Percentiles rank a stretch among this genome's conserved stretches.
Conservation (phyloP, 73 alveolate genomes). For the Tetrahymena malaccensis region DNA sequence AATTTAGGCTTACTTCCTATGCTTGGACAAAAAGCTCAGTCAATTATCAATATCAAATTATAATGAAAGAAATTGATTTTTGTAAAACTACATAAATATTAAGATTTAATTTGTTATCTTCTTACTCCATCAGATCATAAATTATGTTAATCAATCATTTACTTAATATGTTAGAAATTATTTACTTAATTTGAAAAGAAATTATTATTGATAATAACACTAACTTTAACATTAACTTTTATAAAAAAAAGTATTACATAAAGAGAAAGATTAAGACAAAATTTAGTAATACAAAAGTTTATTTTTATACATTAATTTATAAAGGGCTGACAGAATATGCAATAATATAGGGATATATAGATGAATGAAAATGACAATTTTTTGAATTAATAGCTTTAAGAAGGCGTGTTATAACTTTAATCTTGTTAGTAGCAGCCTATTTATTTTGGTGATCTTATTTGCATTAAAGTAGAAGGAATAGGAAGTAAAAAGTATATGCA, state of each 20-base stretch:
- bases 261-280: not conserved
- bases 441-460: not conserved
- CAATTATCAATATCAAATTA: no score
- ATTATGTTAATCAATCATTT: no score
- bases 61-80: no score
- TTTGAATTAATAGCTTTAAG: not conserved
- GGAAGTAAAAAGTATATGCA: not conserved
- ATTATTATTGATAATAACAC: not conserved
- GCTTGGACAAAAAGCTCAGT: no score
- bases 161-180: not conserved
- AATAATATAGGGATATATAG: no score
- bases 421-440: not conserved
- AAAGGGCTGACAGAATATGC: not conserved
- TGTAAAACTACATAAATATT: no score
- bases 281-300: not conserved
- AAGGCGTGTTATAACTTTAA: not conserved
- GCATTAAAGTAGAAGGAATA: not conserved
- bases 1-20: no score
- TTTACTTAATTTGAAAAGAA: not conserved
- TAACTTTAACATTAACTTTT: no score
- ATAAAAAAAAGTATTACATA: not conserved
- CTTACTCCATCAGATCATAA: no score
- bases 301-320: no score
- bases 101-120: no score
- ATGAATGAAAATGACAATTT: not conserved